Base-by-base conservation (phyloP, 2,329 filamentous ascomycete species). In the Ophiostoma populinum region DNA sequence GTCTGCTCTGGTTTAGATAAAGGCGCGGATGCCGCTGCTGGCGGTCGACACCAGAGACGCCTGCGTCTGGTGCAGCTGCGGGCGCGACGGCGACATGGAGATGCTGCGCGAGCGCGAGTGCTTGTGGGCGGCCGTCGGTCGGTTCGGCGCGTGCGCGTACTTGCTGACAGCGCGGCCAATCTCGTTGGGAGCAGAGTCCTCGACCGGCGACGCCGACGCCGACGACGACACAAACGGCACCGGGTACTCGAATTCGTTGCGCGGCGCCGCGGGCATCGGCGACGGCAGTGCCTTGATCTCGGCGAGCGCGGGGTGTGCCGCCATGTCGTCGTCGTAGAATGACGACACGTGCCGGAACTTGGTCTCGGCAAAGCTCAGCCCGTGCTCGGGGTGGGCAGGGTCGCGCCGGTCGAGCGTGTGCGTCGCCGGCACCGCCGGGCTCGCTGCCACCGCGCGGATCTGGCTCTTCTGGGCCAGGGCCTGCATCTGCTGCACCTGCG, bases 81-180 rank as follows among this genome's bases (percentile, higher is more conserved):
- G 24, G 18, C 40, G 35, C 10, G 42, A 30, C 13, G 19, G 20
- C 27, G 27, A 29, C 7, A 29, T 17, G 7, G 27, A 29, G 16
- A 29, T 29, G 16, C 9, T 12, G 5, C 27, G 11, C 2, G 27
- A 29, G 11, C 16, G 6, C 10, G 27, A 15, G 16, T 29, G 27
- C 16, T 29, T 29, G 27, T 29, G 27, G 16, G 8, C 27, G 3
- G 27, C 9, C 16, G 11, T 17, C 10, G 7, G 12, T n/a, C 13
- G 29, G 17, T 21, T 31, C 16, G 13, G 13, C 17, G 19, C 17
- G 19, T 18, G 7, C 8, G 19, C 13, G 29, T 42, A 44, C 30
- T 32, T 32, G 28, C 40, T 42, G 24, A 44, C 37, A 10, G 42
- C 40, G 24, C 40, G 12, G n/a, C 40, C 40, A 13, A 42, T 36